A percentile compares a stretch with the other conserved stretches of the same genome.
phyloP scores from a whole-genome alignment of 2,329 filamentous ascomycete genomes.

The Exophiala calicioides region DNA sequence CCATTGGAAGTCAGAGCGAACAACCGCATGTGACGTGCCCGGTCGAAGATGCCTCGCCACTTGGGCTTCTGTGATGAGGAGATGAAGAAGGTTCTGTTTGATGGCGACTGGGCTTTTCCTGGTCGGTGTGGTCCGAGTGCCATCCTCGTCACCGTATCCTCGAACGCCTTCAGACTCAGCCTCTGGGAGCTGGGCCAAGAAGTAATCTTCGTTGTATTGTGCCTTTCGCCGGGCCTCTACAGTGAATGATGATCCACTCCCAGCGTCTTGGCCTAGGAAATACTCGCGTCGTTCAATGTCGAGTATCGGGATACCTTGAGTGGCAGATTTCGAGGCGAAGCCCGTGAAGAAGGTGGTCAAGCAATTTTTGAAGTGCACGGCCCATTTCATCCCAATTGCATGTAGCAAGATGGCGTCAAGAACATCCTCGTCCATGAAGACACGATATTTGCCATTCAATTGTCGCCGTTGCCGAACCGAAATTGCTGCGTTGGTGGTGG shows the following conservation, averaged over 20 bases:
- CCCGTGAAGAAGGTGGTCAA: conserved; percentile 43
- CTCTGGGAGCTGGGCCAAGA: conserved; percentile 58
- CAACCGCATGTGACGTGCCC: conserved; percentile 38
- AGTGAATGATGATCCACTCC: conserved; percentile 23
- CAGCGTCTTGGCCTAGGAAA: conserved; percentile 41
- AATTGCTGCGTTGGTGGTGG: conserved; percentile 38
- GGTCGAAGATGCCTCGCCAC: conserved; percentile 39
- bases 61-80: conserved; percentile 58
- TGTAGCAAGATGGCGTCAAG: conserved; percentile 58
- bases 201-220: conserved; percentile 50
- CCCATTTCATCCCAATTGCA: conserved; percentile 56
- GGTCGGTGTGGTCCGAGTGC: conserved; percentile 25
- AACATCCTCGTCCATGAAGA: conserved; percentile 62
- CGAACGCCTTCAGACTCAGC: conserved; percentile 41
- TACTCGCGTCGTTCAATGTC: conserved; percentile 48
- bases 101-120: conserved; percentile 49
- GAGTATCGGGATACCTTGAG: conserved; percentile 37
- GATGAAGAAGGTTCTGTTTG: conserved; percentile 60
- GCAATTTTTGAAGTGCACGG: conserved; percentile 47
- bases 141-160: conserved; percentile 42
- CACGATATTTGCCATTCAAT: conserved; percentile 59
- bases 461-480: conserved; percentile 54
- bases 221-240: conserved; percentile 39
- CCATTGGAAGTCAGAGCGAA: conserved; percentile 61
- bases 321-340: conserved; percentile 44